Base-by-base conservation (phyloP, 805 yeast species). In the Saccharomycopsis babjevae region DNA sequence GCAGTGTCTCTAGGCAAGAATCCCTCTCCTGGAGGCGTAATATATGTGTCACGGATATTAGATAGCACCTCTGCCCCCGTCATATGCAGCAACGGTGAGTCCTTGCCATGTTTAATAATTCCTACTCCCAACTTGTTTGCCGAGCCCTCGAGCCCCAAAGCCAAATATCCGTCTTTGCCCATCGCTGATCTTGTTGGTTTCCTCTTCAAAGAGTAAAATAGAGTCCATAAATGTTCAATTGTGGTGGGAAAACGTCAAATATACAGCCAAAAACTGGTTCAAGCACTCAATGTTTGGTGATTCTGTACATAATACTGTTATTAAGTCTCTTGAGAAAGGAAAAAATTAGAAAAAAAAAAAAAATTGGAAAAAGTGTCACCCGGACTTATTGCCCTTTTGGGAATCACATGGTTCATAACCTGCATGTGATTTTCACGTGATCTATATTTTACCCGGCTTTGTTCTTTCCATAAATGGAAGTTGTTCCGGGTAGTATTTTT, bases 21-120 rank as follows among this genome's bases (percentile, higher is more conserved):
- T 1, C 99, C 99, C 73, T 94, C 97, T 1, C 99, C 99, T 1
- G 98, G 97, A 8, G 99, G 99, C 0, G 98, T 87, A 38, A 88
- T 78, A 70, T 93, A 94, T 0, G 99, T 94, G 71, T 94, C 97
- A 77, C 99, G 81, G 46, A 94, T 84, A 72, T 94, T 94, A n/a
- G 96, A 76, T 39, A 94, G 76, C 1, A 94, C 88, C 62, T 80
- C 81, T 0, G 97, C 96, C 43, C 83, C 74, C 67, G 89, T 88
- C 1, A 74, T 68, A 4, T 75, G 74, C 0, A 84, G 73, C 25
- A 84, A 74, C 28, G 76, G 80, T 6, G 65, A 63, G 3, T 94
- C 94, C 25, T 63, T 54, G 7, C 38, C 34, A 66, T 94, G 99
- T 67, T 81, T 84, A 59, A 94, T 85, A 18, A 94, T 80, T 1